Conservation (phyloP, 2,329 filamentous ascomycete genomes). For the Fusarium musae region DNA sequence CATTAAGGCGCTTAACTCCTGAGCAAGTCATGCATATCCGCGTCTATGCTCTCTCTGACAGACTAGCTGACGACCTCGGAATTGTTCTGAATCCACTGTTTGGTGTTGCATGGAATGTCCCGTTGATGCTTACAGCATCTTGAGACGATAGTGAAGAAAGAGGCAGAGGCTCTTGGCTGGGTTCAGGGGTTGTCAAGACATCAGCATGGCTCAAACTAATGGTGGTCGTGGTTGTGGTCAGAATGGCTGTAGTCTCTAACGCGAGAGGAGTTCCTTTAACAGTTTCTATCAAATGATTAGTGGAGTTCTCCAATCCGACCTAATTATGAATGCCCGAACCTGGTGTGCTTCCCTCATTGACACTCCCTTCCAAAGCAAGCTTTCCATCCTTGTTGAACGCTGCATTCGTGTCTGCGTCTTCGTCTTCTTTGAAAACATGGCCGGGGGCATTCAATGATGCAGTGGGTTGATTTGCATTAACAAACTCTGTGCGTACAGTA, state of each 20-base stretch:
- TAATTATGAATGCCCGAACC: neutral
- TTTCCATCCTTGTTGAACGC: slow-evolving; percentile 12
- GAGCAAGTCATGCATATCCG: neutral
- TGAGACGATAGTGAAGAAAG: neutral
- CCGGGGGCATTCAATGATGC: slow-evolving; percentile 10
- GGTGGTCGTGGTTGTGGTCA: slow-evolving; percentile 1
- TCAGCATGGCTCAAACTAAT: neutral
- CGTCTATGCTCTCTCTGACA: slow-evolving; percentile 19
- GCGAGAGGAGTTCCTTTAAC: neutral
- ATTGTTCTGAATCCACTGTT: slow-evolving; percentile 43
- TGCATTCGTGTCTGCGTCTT: neutral
- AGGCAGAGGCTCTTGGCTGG: slow-evolving; percentile 5
- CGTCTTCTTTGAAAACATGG: slow-evolving; percentile 28
- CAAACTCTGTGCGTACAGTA: slow-evolving; percentile 28
- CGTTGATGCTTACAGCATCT: neutral
- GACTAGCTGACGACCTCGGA: slow-evolving; percentile 33
- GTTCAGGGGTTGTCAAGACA: slow-evolving; percentile 5
- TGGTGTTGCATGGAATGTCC: slow-evolving; percentile 6
- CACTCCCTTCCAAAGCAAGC: neutral
- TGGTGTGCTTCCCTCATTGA: neutral
- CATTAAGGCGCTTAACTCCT: neutral
- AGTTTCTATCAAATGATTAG: slow-evolving; percentile 8
- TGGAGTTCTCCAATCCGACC: neutral
- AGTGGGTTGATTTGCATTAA: slow-evolving; percentile 15
- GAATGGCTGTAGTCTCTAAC: neutral